Conservation (phyloP, 257 asterid species). For the Catharanthus roseus region DNA sequence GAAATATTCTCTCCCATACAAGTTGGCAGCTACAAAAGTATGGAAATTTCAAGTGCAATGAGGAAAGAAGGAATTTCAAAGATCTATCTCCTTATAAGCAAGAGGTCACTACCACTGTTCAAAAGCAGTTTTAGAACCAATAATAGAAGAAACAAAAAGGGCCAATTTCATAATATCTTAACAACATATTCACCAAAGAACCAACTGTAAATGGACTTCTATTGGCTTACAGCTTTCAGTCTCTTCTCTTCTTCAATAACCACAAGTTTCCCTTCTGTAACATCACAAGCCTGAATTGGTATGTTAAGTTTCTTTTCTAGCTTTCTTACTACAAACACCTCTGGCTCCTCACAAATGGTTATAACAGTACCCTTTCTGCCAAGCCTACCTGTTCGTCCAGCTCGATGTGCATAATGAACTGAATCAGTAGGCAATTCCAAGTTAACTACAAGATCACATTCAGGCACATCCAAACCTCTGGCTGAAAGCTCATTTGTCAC, state of each 20-base stretch:
- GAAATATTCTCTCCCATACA: background rate
- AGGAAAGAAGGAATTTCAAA: background rate
- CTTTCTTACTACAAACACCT: slow-evolving; percentile 78
- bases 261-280: slow-evolving; percentile 73
- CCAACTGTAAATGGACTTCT: background rate
- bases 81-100: background rate
- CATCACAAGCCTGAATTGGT: slow-evolving; percentile 54
- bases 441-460: slow-evolving; percentile 95
- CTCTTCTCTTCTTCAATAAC: slow-evolving; percentile 44
- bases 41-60: background rate
- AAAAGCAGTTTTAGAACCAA: background rate
- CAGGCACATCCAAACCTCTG: slow-evolving; percentile 90
- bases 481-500: slow-evolving; percentile 94
- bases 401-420: slow-evolving; percentile 87
- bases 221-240: slow-evolving; percentile 18
- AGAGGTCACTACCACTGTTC: background rate
- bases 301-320: slow-evolving; percentile 84
- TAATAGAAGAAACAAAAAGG: background rate
- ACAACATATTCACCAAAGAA: background rate
- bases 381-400: slow-evolving; percentile 92
- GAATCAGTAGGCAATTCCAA: slow-evolving; percentile 87
- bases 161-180: background rate
- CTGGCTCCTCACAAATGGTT: slow-evolving; percentile 75
- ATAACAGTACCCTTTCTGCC: slow-evolving; percentile 86
- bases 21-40: background rate